Base-by-base conservation (phyloP, 2,329 filamentous ascomycete genomes). In the Akanthomyces muscarius region DNA sequence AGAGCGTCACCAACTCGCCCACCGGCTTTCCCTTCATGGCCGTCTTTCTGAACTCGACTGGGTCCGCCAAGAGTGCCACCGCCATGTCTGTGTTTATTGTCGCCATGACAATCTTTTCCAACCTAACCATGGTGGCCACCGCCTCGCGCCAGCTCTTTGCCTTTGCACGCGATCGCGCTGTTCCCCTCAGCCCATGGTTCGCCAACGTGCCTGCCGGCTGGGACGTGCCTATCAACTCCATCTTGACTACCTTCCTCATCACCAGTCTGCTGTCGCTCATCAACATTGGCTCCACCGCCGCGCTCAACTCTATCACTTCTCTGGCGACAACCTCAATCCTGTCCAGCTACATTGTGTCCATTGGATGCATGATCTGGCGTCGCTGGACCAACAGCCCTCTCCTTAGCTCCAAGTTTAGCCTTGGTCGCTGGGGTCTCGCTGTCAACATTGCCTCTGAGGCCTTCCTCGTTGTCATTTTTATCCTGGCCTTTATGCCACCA, bases 261-360 rank as follows among this genome's bases (percentile, higher is more conserved):
- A 80, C 81, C 1, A 68, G 72, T 11, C 69, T 81, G 10, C 72
- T 82, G 8, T 77, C 76, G 0, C 72, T 82, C 61, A 83, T 83
- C 73, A 82, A 81, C 70, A 78, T 83, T 62, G 81, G 78, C 45
- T 82, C 77, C n/a, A 71, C 75, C 2, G 75, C 77, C 7, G 82
- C 81, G 5, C 82, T 84, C 70, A 81, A 83, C 67, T 81, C 79
- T 62, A 78, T 84, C 65, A 76, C 81, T n/a, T 83, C 80, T 1
- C 74, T 85, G 14, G 78, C 78, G 30, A 75, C 82, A 57, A 78
- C 76, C 41, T 78, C 80, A 1, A 75, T 84, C 18, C 78, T 84
- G 55, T 77, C 77, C 23, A 81, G 80, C 21, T 85, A 85, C 67
- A 76, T 84, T 60, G 74, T 83, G 50, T 79, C 79, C 38, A 75